These are phyloP conservation scores for Trichoderma koningiopsis DNA, from an alignment of 2,329 filamentous ascomycete species.

Conservation along the genomic window DNA sequence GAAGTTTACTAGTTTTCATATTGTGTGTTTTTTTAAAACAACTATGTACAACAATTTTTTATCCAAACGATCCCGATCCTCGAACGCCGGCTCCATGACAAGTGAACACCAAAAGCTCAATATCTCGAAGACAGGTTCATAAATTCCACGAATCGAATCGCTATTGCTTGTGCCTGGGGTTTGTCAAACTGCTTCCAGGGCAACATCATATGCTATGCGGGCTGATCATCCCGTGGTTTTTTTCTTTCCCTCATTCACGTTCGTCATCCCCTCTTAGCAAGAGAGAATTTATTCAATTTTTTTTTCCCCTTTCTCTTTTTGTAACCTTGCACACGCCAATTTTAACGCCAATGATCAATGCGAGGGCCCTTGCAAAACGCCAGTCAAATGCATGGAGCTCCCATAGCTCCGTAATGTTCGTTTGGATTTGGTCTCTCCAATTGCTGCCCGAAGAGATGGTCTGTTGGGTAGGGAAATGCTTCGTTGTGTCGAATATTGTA, in stretches of 20 bases:
- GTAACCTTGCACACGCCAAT: conserved; percentile 1
- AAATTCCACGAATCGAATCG: not conserved
- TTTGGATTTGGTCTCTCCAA: not conserved
- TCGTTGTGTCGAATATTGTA: conserved; percentile 32
- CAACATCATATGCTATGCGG: conserved; percentile 16
- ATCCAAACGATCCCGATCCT: conserved; percentile 19
- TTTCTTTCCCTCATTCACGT: conserved; percentile 25
- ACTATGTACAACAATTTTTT: conserved; percentile 40
- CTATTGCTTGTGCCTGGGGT: conserved; percentile 23
- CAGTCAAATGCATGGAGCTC: conserved; percentile 13
- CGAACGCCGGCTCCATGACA: conserved; percentile 19
- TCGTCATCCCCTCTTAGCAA: conserved; percentile 30
- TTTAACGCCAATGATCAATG: conserved; percentile 11
- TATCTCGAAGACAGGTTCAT: not conserved
- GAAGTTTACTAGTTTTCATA: conserved; percentile 35
- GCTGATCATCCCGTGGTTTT: conserved; percentile 27
- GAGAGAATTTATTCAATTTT: not conserved
- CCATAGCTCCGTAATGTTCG: not conserved
- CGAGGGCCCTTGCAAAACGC: conserved; percentile 11
- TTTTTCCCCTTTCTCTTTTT: not conserved
- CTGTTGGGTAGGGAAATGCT: conserved; percentile 29
- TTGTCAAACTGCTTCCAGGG: conserved; percentile 28
- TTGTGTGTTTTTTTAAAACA: conserved; percentile 20
- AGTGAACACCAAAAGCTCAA: conserved; percentile 16
- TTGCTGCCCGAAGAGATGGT: conserved; percentile 5